Conservation (phyloP, 2,329 filamentous ascomycete species). For the Fusarium buharicum region DNA sequence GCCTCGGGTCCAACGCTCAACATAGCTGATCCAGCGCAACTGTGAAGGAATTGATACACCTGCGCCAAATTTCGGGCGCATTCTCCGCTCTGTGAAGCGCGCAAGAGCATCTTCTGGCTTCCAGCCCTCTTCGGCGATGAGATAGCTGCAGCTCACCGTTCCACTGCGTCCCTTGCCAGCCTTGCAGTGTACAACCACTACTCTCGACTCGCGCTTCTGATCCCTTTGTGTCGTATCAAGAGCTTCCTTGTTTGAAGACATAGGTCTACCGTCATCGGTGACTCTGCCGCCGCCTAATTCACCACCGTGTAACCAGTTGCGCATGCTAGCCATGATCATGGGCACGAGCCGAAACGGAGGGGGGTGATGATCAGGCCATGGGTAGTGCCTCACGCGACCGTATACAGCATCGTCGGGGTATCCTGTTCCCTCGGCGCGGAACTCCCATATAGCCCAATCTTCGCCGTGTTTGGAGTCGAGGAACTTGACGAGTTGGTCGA, state of each 20-base stretch:
- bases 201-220: constrained; percentile 60
- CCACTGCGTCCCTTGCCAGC: constrained; percentile 95
- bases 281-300: constrained; percentile 49
- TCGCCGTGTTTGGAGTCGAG: constrained; percentile 85
- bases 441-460: constrained; percentile 97
- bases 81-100: constrained; percentile 80
- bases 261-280: constrained; percentile 27
- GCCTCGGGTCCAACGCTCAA: constrained; percentile 82
- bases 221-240: constrained; percentile 47
- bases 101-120: constrained; percentile 62
- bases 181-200: constrained; percentile 95
- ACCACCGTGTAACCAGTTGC: constrained; percentile 78
- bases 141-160: constrained; percentile 85
- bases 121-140: constrained; percentile 85
- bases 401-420: constrained; percentile 94
- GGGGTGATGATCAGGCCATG: constrained; percentile 97
- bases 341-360: constrained; percentile 92
- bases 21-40: constrained; percentile 85
- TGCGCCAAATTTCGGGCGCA: constrained; percentile 87
- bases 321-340: constrained; percentile 90
- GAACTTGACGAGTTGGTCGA: constrained; percentile 86
- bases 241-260: constrained; percentile 22
- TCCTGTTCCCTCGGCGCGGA: constrained; percentile 93
- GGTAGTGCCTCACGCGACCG: constrained; percentile 86
- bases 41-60: constrained; percentile 96